Evolutionary conservation across 192 early-diverging fungal species (phyloP), one percentile per base, ranked within the genome.

Genomic region (Kappamyces sp.): DNA sequence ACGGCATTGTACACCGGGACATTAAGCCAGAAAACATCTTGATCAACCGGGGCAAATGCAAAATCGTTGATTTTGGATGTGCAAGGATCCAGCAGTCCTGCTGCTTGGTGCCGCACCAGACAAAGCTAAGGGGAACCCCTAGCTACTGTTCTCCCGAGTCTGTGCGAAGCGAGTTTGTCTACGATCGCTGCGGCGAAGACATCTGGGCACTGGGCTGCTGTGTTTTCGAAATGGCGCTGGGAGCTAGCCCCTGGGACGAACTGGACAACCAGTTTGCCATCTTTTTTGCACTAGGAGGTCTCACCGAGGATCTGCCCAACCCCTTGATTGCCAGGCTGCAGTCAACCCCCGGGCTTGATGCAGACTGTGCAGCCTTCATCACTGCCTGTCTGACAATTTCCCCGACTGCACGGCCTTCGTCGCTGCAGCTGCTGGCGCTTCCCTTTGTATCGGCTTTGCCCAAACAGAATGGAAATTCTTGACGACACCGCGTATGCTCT

Each of bases 131-230:
- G 7, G 66, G 66, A 6, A 58, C 66, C 29, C 61, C 66, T 6
- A 40, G 54, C 7, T 68, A 60, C 33, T 33, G 36, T 36, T 46
- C 57, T 8, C 66, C 66, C 36, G 66, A 68, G 49, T 22, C 55
- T 12, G 42, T 58, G 3, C 12, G 11, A 6, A 37, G 42, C 5
- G 36, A 58, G 30, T 38, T 60, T 9, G 31, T 64, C 8, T 39
- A 39, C 8, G 49, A 42, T 8, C 7, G 15, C 2, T 1, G 22
- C 8, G 66, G 63, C 7, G 54, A 48, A 34, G 66, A 68, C 40
- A 58, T 68, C 43, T 68, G 66, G 66, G 33, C 42, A 5, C 57
- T 68, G 2, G 66, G 66, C 12, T 68, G 66, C 37, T 40, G n/a
- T 12, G 30, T 68, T 6, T 68, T 58, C 46, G 57, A 68, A 45